Evolutionary conservation across 1,284 basidiomycete species (phyloP).

Genomic region (Fomitopsis palustris): DNA sequence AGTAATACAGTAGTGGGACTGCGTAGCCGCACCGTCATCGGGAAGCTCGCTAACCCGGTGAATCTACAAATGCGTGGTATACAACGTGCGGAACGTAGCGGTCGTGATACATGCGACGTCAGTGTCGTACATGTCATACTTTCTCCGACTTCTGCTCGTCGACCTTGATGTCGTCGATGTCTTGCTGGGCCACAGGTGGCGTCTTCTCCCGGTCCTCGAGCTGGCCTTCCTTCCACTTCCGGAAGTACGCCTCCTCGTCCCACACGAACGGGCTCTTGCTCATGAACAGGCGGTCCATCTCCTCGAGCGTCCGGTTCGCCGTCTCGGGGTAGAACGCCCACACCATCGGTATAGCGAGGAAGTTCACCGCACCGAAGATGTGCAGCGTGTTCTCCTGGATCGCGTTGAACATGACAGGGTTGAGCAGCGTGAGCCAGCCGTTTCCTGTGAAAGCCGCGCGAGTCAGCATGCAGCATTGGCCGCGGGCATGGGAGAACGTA

Average conservation of each 20-base stretch:
- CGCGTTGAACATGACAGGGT: constrained; percentile 34
- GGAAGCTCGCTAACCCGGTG: not conserved
- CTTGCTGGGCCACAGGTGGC: not conserved
- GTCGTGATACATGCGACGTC: not conserved
- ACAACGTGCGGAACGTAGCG: not conserved
- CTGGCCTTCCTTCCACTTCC: constrained; percentile 25
- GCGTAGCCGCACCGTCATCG: not conserved
- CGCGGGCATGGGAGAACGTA: constrained; percentile 24
- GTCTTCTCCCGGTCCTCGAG: not conserved
- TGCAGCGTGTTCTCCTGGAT: constrained; percentile 39
- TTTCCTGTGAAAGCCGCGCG: constrained; percentile 9
- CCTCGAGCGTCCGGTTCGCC: constrained; percentile 49
- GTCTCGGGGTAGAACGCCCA: constrained; percentile 52
- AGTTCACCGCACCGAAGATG: constrained; percentile 45
- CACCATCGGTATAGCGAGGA: constrained; percentile 44
- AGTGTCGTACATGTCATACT: not conserved
- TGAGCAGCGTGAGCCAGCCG: constrained; percentile 33
- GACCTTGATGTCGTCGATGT: constrained; percentile 5
- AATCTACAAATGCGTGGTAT: not conserved
- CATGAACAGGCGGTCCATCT: constrained; percentile 47
- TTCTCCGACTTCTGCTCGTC: constrained; percentile 3
- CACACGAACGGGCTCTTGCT: constrained; percentile 43
- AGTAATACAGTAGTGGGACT: too few relatives aligned
- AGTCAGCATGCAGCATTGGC: not conserved
- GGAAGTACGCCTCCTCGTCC: constrained; percentile 39